Conservation (phyloP, 768 basidiomycete genomes). For the Antrodiella citrinella region DNA sequence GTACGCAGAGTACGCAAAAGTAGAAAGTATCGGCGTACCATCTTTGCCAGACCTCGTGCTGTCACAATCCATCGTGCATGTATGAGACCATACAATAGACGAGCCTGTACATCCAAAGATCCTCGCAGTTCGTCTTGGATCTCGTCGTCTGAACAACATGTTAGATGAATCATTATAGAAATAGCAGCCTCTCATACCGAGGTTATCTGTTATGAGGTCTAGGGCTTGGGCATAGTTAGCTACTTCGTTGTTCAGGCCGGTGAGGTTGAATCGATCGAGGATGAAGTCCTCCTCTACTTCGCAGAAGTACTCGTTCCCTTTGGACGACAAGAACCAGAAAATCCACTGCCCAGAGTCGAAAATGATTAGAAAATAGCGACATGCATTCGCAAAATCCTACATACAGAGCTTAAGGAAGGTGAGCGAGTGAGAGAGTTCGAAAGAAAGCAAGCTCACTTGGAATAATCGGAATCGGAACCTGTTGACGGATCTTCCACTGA, state of each 20-base stretch:
- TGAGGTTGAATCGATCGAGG: constrained; percentile 95
- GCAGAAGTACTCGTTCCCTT: constrained; percentile 99
- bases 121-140: constrained; percentile 91
- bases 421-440: not conserved
- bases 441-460: constrained; percentile 55
- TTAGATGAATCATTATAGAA: not conserved
- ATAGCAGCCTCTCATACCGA: constrained; percentile 44
- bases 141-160: constrained; percentile 64
- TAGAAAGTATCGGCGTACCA: constrained; percentile 45
- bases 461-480: constrained; percentile 93
- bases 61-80: constrained; percentile 98
- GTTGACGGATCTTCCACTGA: constrained; percentile 83
- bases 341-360: constrained; percentile 61
- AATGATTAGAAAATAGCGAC: not conserved
- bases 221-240: constrained; percentile 90
- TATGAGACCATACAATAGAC: constrained; percentile 90
- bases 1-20: not conserved
- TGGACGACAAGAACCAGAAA: constrained; percentile 94
- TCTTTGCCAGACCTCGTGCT: constrained; percentile 86
- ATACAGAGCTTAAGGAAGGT: constrained; percentile 15
- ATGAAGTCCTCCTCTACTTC: constrained; percentile 99
- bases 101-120: constrained; percentile 86
- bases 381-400: not conserved
- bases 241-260: constrained; percentile 93
- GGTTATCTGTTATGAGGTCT: constrained; percentile 91